These are phyloP conservation scores for Pelargonium australe DNA, from an alignment of 441 rosid species.

Conservation along the genomic window DNA sequence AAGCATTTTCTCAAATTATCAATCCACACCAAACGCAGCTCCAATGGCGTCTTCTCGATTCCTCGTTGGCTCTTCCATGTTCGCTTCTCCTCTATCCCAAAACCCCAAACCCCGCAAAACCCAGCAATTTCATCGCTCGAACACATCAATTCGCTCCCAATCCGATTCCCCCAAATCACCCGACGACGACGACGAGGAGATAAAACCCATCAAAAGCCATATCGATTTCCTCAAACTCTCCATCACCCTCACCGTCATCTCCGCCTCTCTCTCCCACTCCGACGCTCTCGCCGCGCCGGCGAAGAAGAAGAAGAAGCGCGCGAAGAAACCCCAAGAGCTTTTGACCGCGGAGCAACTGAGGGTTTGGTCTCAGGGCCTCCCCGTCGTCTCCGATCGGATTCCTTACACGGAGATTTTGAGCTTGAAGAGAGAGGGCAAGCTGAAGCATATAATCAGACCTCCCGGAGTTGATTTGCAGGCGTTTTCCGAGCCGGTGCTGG, in stretches of 20 bases:
- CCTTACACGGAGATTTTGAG: constrained; percentile 66
- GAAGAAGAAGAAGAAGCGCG: constrained; percentile 41
- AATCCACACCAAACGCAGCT: too few species aligned
- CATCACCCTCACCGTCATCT: constrained; percentile 58
- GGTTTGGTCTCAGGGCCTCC: constrained; percentile 67
- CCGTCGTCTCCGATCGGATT: constrained; percentile 54
- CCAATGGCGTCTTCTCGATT: too few species aligned
- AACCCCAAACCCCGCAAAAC: too few species aligned
- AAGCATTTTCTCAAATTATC: too few species aligned
- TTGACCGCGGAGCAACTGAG: constrained; percentile 67
- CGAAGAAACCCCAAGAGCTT: constrained; percentile 47
- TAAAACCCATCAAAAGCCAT: constrained; percentile 24
- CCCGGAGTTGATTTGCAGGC: constrained; percentile 43
- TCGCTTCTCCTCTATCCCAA: too few species aligned
- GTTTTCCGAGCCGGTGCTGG: constrained; percentile 55
- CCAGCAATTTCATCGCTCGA: too few species aligned
- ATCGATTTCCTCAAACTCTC: constrained; percentile 52
- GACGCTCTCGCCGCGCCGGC: constrained; percentile 47
- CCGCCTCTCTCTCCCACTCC: constrained; percentile 41
- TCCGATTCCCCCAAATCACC: too few species aligned
- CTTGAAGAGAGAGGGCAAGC: constrained; percentile 48
- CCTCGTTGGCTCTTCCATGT: too few species aligned
- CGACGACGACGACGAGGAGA: constrained; percentile 14
- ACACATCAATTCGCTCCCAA: too few species aligned
- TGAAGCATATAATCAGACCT: constrained; percentile 73